phyloP scores from a whole-genome alignment of 179 eudicot genomes.

The Beta corolliflora region DNA sequence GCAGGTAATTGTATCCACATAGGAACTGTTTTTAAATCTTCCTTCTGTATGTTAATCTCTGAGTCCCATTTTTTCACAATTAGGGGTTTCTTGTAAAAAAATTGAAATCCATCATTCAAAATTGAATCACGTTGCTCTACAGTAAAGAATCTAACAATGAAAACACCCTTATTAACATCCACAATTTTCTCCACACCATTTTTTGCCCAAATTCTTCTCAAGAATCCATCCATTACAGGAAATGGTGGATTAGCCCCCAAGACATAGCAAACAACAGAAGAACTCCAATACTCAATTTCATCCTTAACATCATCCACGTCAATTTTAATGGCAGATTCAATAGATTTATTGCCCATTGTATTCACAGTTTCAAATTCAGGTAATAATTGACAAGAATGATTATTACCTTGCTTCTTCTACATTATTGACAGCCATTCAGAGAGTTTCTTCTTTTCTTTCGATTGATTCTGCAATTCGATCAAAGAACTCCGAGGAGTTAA shows the following conservation, averaged over 20 bases:
- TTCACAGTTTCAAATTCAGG: no score
- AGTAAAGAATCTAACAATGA: background rate
- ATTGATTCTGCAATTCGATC: no score
- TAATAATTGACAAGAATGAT: no score
- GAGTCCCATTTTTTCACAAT: background rate
- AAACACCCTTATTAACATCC: background rate
- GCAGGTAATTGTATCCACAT: background rate
- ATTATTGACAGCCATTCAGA: no score
- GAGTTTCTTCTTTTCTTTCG: no score
- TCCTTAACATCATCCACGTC: background rate
- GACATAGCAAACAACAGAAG: background rate
- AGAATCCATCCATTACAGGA: background rate
- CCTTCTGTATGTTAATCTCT: background rate
- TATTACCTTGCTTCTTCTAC: no score
- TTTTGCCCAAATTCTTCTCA: background rate
- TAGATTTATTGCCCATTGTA: rapidly evolving
- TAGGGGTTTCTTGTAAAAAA: no score
- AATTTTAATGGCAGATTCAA: no score
- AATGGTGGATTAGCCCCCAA: background rate
- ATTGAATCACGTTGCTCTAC: background rate
- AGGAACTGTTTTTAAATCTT: background rate
- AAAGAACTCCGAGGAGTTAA: no score
- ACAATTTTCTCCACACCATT: background rate
- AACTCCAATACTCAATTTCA: background rate
- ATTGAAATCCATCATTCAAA: no score